phyloP scores from a whole-genome alignment of 176 grass and related monocot genomes.

The Carex cristatella region DNA sequence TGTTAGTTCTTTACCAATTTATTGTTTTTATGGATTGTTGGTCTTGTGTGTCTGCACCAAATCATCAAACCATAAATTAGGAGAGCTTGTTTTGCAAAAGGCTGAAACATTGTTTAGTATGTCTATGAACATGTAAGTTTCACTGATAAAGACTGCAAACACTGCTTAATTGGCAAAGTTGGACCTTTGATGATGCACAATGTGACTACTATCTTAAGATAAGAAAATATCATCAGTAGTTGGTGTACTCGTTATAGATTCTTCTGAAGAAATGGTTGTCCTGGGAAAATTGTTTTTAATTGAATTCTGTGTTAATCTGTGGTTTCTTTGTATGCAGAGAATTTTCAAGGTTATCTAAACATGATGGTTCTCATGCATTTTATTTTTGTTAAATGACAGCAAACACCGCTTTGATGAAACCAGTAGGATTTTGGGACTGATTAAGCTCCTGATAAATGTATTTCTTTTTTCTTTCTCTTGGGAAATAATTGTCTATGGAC shows the following conservation, averaged over 20 bases:
- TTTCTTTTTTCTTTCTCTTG: neutral
- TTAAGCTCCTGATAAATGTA: neutral
- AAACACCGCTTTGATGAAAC: neutral
- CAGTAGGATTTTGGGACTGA: neutral
- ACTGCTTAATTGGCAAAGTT: neutral
- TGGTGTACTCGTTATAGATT: neutral
- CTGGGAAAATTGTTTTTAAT: neutral
- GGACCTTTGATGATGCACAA: neutral
- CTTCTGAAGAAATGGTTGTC: neutral
- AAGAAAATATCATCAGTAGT: neutral
- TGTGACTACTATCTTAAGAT: neutral
- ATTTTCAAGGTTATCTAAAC: neutral
- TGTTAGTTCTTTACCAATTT: neutral
- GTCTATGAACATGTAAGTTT: neutral
- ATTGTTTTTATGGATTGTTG: neutral
- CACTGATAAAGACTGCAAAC: neutral
- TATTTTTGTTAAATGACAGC: neutral
- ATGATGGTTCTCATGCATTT: neutral
- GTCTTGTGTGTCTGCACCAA: neutral
- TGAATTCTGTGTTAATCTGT: neutral
- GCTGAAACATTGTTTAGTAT: neutral
- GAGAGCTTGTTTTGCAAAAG: neutral
- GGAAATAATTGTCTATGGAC: neutral
- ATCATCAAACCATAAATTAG: neutral
- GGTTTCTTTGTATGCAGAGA: neutral